Evolutionary conservation across 176 grass and related monocot genomes (phyloP).

Genomic region (Echinochloa phyllopogon): DNA sequence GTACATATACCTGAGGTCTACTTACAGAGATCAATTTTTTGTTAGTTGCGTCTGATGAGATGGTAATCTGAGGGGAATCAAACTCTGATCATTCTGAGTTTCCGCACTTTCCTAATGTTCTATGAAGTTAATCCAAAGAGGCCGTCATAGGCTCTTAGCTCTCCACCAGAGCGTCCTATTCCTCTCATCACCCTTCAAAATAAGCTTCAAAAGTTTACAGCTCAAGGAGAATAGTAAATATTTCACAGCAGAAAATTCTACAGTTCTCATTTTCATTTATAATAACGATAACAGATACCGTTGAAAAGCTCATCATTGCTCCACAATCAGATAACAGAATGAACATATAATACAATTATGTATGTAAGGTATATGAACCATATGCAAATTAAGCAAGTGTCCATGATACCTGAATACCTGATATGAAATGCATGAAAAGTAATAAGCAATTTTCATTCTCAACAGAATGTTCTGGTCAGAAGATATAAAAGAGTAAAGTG

Average conservation of each 20-base stretch:
- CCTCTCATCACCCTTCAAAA: constrained; percentile 5
- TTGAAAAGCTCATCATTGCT: background rate
- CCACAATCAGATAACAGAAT: constrained; percentile 4
- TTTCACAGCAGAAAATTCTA: constrained; percentile 19
- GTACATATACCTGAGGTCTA: constrained; percentile 20
- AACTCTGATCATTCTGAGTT: constrained; percentile 19
- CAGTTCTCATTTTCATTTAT: background rate
- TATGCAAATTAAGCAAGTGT: constrained; percentile 20
- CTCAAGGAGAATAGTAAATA: constrained; percentile 2
- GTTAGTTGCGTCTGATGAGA: constrained; percentile 18
- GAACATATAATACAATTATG: background rate
- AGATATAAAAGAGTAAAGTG: constrained; percentile 8
- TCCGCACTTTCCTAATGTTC: constrained; percentile 3
- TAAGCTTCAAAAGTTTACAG: background rate
- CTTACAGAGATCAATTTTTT: background rate
- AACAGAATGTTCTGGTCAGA: constrained; percentile 10
- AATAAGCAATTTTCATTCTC: background rate
- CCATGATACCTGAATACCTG: constrained; percentile 14
- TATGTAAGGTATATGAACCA: constrained; percentile 30
- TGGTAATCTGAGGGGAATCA: background rate
- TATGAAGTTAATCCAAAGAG: constrained; percentile 11
- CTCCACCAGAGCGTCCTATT: background rate
- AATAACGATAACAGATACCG: background rate
- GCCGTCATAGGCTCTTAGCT: constrained; percentile 2
- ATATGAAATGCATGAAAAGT: background rate